These are phyloP conservation scores for Emergomyces pasteurianus DNA, from an alignment of 2,329 filamentous ascomycete species.

Conservation along the genomic window DNA sequence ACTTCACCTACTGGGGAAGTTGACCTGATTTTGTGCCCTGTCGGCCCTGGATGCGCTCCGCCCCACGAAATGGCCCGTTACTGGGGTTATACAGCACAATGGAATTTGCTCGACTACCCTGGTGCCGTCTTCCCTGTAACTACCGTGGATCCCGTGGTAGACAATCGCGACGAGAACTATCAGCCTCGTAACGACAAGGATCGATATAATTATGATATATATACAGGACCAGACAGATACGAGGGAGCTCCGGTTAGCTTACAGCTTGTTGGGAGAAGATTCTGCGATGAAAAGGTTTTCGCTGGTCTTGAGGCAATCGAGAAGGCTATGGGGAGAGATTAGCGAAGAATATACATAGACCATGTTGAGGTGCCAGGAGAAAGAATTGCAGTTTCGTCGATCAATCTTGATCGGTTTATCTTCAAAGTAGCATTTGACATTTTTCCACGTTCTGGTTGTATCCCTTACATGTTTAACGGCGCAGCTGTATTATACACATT, in stretches of 20 bases:
- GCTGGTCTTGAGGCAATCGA: constrained; percentile 22
- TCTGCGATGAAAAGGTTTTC: constrained; percentile 44
- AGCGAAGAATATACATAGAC: background rate
- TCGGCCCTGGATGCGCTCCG: constrained; percentile 43
- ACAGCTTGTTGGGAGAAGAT: constrained; percentile 42
- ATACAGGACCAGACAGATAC: constrained; percentile 37
- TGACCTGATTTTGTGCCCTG: constrained; percentile 53
- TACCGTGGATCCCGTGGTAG: constrained; percentile 31
- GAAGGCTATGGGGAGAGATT: constrained; percentile 19
- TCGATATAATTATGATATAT: constrained; percentile 35
- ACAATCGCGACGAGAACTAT: constrained; percentile 28
- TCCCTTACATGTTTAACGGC: background rate
- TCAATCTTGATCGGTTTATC: background rate
- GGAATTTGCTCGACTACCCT: constrained; percentile 60
- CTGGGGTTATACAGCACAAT: constrained; percentile 56
- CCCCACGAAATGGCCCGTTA: constrained; percentile 42
- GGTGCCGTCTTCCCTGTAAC: constrained; percentile 48
- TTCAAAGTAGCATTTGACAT: background rate
- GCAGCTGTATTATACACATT: background rate
- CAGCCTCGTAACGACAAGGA: constrained; percentile 36
- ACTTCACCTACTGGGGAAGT: constrained; percentile 17
- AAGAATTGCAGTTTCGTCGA: background rate
- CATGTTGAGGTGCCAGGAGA: background rate
- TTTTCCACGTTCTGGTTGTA: background rate
- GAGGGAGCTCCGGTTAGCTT: constrained; percentile 40